Percentiles rank a stretch among this genome's conserved stretches.
Evolutionary conservation across 139 green algal genomes (phyloP).

Genomic region (Coelastrella sp.): DNA sequence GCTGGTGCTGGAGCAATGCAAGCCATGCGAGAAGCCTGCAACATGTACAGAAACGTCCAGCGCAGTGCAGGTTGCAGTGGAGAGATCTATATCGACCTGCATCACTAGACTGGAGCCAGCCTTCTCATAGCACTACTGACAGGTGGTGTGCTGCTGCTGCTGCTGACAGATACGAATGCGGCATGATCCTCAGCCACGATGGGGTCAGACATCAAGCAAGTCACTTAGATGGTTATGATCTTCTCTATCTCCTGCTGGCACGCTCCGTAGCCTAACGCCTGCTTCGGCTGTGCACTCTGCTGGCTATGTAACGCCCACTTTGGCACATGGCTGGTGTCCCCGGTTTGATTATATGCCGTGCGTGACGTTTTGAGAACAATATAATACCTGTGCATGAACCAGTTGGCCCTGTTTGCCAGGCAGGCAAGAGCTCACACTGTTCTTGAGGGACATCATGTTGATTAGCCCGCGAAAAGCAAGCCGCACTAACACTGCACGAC

Average conservation of each 20-base stretch:
- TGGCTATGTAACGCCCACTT: background rate
- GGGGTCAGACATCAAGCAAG: no score
- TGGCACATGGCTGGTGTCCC: no score
- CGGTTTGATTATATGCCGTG: no score
- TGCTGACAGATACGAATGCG: no score
- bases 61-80: background rate
- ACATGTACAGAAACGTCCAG: background rate
- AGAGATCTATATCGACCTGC: no score
- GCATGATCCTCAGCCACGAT: no score
- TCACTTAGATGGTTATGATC: no score
- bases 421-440: background rate
- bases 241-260: background rate
- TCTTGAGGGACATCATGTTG: slow-evolving; percentile 32
- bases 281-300: background rate
- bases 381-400: background rate
- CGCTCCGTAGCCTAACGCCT: no score
- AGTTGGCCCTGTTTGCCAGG: background rate
- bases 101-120: no score
- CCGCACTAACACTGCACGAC: background rate
- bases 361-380: background rate
- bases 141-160: no score
- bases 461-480: background rate
- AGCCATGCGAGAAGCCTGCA: background rate
- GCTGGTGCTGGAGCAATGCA: slow-evolving; percentile 6
- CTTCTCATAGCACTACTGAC: no score